Evolutionary conservation across 345 rosid genomes (phyloP).

Genomic region (Eucalyptus cloeziana): DNA sequence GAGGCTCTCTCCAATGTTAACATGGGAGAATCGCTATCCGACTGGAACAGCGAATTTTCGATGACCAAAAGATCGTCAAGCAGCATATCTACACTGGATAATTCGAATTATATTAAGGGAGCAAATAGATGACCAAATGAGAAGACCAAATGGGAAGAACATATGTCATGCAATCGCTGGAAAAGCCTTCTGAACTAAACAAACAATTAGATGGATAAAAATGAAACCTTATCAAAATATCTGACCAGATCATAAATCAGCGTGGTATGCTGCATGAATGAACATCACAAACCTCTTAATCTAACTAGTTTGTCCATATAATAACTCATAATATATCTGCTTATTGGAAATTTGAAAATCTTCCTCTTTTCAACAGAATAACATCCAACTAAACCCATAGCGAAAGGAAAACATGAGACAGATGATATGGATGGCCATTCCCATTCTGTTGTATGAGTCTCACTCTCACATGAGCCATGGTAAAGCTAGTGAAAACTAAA

Average conservation of each 20-base stretch:
- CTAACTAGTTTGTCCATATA: neutral
- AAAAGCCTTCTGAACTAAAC: neutral
- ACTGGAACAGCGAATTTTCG: constrained; percentile 72
- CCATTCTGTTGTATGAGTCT: neutral
- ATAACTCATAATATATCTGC: neutral
- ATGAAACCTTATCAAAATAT: neutral
- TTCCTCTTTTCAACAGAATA: neutral
- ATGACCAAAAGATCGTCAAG: constrained; percentile 84
- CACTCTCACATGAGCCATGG: neutral
- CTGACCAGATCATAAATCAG: neutral
- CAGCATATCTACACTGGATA: constrained; percentile 45
- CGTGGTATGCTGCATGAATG: neutral
- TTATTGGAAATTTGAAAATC: neutral
- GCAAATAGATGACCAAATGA: neutral
- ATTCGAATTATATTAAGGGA: neutral
- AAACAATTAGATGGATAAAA: neutral
- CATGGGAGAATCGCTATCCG: constrained; percentile 52
- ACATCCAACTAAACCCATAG: neutral
- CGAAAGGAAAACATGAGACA: neutral
- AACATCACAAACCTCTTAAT: neutral
- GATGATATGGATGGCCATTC: neutral
- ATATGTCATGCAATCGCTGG: neutral
- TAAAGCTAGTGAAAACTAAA: neutral
- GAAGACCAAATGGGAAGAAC: neutral
- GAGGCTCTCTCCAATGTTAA: constrained; percentile 57